A percentile compares a stretch with the other conserved stretches of the same genome.
phyloP scores from a whole-genome alignment of 495 filamentous ascomycete species.

The Chaetomium fimeti region DNA sequence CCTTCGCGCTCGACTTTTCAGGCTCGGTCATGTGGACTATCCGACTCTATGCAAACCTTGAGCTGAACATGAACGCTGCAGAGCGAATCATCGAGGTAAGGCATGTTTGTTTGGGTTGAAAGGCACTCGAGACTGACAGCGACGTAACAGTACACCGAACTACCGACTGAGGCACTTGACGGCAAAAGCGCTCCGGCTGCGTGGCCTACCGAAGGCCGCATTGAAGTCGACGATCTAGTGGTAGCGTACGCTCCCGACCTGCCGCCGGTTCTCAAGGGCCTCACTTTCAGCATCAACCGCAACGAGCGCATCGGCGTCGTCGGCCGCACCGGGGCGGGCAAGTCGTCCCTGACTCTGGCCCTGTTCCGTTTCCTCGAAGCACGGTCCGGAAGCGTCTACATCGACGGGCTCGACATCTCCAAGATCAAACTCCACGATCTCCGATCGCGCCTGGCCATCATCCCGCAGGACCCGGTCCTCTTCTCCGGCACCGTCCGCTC shows the following conservation, averaged over 20 bases:
- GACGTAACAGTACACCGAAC: constrained; percentile 55
- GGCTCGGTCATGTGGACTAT: constrained; percentile 58
- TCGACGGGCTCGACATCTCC: constrained; percentile 76
- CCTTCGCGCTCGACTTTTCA: constrained; percentile 57
- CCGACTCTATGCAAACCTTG: constrained; percentile 61
- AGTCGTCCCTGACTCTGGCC: constrained; percentile 78
- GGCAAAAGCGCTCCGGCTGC: constrained; percentile 65
- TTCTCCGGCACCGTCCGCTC: constrained; percentile 82
- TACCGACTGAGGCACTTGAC: constrained; percentile 65
- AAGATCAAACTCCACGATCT: constrained; percentile 72
- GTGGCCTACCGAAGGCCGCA: constrained; percentile 74
- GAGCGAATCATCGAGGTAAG: constrained; percentile 71
- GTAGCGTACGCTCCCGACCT: constrained; percentile 76
- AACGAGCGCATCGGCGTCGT: constrained; percentile 81
- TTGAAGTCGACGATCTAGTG: constrained; percentile 71
- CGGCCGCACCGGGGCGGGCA: constrained; percentile 83
- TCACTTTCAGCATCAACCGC: constrained; percentile 66
- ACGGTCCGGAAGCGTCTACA: constrained; percentile 63
- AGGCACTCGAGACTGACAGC: not conserved
- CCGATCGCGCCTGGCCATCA: constrained; percentile 74
- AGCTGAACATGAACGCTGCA: constrained; percentile 81
- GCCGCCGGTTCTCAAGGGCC: constrained; percentile 69
- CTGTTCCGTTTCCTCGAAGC: constrained; percentile 83
- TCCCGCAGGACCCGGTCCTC: constrained; percentile 76
- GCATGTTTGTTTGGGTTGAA: not conserved